Evolutionary conservation across 2,329 filamentous ascomycete genomes (phyloP), one percentile per base, ranked within the genome.

Genomic region (Aspergillus pseudoviridinutans): DNA sequence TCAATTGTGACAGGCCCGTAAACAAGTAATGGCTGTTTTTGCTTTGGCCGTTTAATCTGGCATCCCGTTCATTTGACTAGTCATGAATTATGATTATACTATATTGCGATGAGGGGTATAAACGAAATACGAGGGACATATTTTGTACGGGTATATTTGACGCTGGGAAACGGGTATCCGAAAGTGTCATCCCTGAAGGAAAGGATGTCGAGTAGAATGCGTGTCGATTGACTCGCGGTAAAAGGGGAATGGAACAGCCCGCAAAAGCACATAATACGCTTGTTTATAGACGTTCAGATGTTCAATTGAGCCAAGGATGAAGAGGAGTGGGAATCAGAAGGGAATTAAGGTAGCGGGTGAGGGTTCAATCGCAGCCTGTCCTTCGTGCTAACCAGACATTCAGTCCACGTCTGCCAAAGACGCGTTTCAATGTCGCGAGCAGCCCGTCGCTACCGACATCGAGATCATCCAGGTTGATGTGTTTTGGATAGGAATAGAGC

Each of bases 381-480:
- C 70, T 64, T 47, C 70, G 68, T 29, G 79, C 77, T 61, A 70
- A 74, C 79, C 80, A 82, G 49, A 82, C 74, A n/a, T 70, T 74
- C 58, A 83, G 61, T 1, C 80, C 80, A 46, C 78, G 74, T 55
- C 79, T 72, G 1, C 79, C 79, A 38, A 81, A 61, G 2, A 82
- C 78, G 27, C 80, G 70, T 22, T 60, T 66, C 46, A 82, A 51
- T 2, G 80, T 81, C 3, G 68, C 60, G n/a, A 73, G 27, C 22
- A 82, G 59, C 3, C 80, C 80, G 49, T 82, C 80, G 14, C 74
- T 72, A 10, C 67, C 78, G 58, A 82, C 77, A 61, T 82, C 80
- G 58, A 82, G 64, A 66, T 82, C 80, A 62, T 83, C 80, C 20
- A 82, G 66, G 57, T 80, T 81, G 50, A 83, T 59, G 62, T 83